Evolutionary conservation across 257 asterid species (phyloP).

Genomic region (Sherardia arvensis): DNA sequence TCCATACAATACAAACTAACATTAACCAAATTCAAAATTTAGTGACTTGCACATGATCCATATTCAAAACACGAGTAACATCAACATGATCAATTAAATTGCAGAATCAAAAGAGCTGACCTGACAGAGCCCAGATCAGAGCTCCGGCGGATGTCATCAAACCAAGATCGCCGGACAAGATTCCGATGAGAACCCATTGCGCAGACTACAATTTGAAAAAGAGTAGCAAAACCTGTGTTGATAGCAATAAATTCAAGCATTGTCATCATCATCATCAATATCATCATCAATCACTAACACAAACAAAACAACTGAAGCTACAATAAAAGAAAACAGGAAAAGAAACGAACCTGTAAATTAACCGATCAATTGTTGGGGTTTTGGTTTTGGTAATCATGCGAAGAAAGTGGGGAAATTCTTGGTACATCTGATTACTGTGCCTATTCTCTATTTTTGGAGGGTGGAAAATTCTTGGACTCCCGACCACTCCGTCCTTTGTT

Average conservation of each 20-base stretch:
- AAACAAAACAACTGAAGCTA: neutral
- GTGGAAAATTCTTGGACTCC: slow-evolving; percentile 1
- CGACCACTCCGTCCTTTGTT: neutral
- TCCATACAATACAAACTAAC: neutral
- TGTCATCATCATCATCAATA: neutral
- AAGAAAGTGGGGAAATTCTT: neutral
- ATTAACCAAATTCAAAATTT: no score
- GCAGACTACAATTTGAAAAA: neutral
- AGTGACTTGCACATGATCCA: neutral
- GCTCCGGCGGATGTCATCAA: neutral
- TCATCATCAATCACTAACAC: no score
- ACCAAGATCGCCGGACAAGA: neutral
- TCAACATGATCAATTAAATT: neutral
- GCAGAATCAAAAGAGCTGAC: neutral
- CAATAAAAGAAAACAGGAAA: neutral
- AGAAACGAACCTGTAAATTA: neutral
- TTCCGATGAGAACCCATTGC: neutral
- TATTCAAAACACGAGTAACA: neutral
- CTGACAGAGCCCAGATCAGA: neutral
- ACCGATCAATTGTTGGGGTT: neutral
- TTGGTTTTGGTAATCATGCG: neutral
- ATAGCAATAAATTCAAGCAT: neutral
- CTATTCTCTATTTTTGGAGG: slow-evolving; percentile 3
- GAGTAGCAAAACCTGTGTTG: neutral
- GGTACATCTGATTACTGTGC: neutral